These are phyloP conservation scores for Microsporum canis DNA, from an alignment of 2,329 filamentous ascomycete species.

Conservation along the genomic window DNA sequence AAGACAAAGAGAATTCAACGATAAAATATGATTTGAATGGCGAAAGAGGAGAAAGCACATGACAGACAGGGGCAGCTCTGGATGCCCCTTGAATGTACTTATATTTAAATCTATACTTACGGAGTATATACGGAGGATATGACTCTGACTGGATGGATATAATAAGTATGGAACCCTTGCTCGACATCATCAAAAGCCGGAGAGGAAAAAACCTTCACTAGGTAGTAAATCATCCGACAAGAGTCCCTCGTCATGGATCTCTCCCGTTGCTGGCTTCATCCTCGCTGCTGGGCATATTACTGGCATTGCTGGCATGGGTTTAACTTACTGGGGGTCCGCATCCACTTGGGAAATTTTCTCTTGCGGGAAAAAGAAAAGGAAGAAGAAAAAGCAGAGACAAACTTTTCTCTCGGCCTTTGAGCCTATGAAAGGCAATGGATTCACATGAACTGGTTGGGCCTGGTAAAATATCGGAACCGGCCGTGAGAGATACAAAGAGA, in stretches of 20 bases:
- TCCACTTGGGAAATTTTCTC: not conserved
- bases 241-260: not conserved
- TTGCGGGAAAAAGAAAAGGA: not conserved
- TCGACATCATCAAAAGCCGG: not conserved
- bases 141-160: not conserved
- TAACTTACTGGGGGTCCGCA: not conserved
- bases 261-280: not conserved
- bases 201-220: not conserved
- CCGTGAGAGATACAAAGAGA: too few relatives aligned
- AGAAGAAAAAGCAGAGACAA: not conserved
- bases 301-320: not conserved
- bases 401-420: not conserved
- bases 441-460: not conserved
- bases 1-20: not conserved
- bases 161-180: not conserved
- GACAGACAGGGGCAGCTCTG: constrained; percentile 1
- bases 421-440: not conserved
- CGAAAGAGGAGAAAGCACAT: not conserved
- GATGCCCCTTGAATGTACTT: not conserved
- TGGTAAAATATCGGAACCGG: too few relatives aligned
- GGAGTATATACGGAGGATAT: not conserved
- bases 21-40: not conserved
- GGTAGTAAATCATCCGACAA: not conserved
- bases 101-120: not conserved
- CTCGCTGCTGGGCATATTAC: not conserved